Conservation (phyloP, 257 asterid genomes). For the Primulina huaijiensis region DNA sequence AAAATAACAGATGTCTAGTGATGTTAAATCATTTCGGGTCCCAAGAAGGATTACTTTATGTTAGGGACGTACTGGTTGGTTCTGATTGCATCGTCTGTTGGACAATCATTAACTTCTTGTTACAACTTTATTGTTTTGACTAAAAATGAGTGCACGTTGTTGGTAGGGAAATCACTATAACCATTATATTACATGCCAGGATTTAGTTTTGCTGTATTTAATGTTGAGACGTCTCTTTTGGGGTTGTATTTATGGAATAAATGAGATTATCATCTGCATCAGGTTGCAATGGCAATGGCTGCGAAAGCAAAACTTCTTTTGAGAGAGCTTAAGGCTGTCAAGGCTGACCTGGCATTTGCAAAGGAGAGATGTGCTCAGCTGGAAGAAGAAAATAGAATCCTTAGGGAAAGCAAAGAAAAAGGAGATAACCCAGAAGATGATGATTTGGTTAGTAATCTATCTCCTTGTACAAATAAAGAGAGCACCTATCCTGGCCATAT, state of each 20-base stretch:
- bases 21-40: neutral
- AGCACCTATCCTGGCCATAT: no score
- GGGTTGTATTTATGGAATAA: slow-evolving; percentile 22
- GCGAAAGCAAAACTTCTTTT: slow-evolving; percentile 91
- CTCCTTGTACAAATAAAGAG: neutral
- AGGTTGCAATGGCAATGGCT: slow-evolving; percentile 99
- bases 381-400: slow-evolving; percentile 84
- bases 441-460: slow-evolving; percentile 62
- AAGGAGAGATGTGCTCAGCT: slow-evolving; percentile 93
- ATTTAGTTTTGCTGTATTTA: slow-evolving; percentile 15
- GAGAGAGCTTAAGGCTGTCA: slow-evolving; percentile 93
- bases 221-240: slow-evolving; percentile 15
- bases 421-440: slow-evolving; percentile 86
- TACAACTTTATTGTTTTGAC: neutral
- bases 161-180: neutral
- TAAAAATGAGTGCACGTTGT: neutral
- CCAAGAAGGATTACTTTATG: neutral
- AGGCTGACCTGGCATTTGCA: slow-evolving; percentile 94
- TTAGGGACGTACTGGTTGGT: neutral
- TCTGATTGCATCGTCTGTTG: neutral
- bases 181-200: neutral
- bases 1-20: neutral
- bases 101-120: neutral
- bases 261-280: slow-evolving; percentile 33
- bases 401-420: slow-evolving; percentile 73